Base-by-base conservation (phyloP, 2,329 filamentous ascomycete species). In the Pseudogymnoascus sp. region DNA sequence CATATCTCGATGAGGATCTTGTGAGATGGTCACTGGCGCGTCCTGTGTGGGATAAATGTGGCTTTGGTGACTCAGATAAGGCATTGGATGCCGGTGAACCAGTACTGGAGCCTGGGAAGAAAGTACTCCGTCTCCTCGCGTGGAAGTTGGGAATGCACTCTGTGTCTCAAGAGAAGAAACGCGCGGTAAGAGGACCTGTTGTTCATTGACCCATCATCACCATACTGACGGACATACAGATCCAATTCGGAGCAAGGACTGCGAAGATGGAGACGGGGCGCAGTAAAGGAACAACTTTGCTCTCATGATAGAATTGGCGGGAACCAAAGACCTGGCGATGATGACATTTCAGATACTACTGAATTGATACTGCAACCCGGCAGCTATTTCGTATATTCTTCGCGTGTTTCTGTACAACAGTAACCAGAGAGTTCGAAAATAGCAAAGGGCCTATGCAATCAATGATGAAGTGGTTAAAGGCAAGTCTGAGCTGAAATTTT, bases 141-240 rank as follows among this genome's bases (percentile, higher is more conserved):
- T 83, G 86, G 74, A 81, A 85, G 31, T 76, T 97, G 37, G 89
- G 87, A 2, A 87, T 97, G 83, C 74, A 74, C 1, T 77, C 76
- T 5, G 90, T 92, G 1, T 87, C 93, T 4, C 77, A 78, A n/a
- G 93, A 97, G 76, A 96, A 95, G 81, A 99, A 99, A 77, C 82
- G 93, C 71, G 93, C 93, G 16, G 89, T 92, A 77, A 73, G 87
- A 78, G 8, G 64, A 16, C n/a, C 16, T 24, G 33, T 19, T 33
- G 50, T 19, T 29, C 37, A 26, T 59, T 14, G 50, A 11, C 6
- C 29, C 7, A 13, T 13, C 33, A 6, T 24, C 64, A 65, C 37
- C 64, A 65, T 67, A 67, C 70, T 69, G 21, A 69, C 59, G 63
- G 19, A 7, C 21, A 56, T 50, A 63, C 66, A 88, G 86, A 92